Base-by-base conservation (phyloP, 2,329 filamentous ascomycete genomes). In the Alternaria arborescens region DNA sequence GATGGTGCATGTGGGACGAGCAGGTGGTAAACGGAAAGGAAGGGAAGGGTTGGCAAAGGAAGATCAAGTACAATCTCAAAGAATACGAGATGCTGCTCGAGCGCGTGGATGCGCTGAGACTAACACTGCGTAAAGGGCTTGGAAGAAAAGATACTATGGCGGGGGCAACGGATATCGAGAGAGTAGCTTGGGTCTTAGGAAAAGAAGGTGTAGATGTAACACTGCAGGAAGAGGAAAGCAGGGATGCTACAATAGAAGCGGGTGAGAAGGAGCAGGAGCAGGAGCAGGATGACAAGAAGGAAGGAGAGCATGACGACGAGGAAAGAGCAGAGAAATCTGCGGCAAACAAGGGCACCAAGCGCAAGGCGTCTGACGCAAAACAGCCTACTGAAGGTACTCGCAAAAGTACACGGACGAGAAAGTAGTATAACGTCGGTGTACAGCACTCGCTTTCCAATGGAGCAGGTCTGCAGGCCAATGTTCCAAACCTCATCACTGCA, bases 1-100 rank as follows among this genome's bases (percentile, higher is more conserved):
- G 88, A 66, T 94, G 91, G 91, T 78, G 90, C 6, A 86, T 86
- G 70, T 86, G 85, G 72, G 76, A 78, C 42, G 71, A 73, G n/a
- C 83, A 83, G 22, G 22, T 8, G 3, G 20, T 43, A 1, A 50
- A 42, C 10, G 30, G 1, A 18, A 60, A 55, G 30, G 30, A 43
- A 0, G 78, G 80, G 41, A 83, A 81, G 24, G 80, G 76, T 0
- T 85, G 83, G 84, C 75, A 79, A 36, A 71, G 81, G 54, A 77
- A 75, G 58, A 88, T 92, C 74, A 91, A 89, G 77, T 95, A 95
- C 77, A 89, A 83, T 42, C 77, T 80, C 20, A 88, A 88, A 67
- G 91, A 94, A 78, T 94, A 93, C 68, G 76, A 80, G 41, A 77
- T 79, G n/a, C 74, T 94, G 24, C 81, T 83, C 36, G 70, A 74